Evolutionary conservation across 2,329 filamentous ascomycete genomes (phyloP).

Genomic region (Nemania serpens): DNA sequence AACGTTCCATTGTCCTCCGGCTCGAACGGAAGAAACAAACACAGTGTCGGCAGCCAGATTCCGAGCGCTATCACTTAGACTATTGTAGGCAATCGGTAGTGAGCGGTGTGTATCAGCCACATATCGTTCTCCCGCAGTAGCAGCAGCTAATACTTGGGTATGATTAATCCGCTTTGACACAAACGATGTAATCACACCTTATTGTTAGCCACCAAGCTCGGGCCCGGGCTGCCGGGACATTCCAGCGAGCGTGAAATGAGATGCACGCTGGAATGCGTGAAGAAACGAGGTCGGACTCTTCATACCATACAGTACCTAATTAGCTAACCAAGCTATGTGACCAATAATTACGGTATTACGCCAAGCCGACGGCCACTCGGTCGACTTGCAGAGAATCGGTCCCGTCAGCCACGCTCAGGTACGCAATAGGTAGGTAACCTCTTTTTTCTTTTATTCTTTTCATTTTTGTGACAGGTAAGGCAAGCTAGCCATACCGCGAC

Average conservation of each 20-base stretch:
- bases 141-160: slow-evolving; percentile 7
- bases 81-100: slow-evolving; percentile 4
- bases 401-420: not conserved
- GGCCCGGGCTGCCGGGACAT: slow-evolving; percentile 9
- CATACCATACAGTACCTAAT: not conserved
- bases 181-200: slow-evolving; percentile 12
- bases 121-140: slow-evolving; percentile 14
- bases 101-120: slow-evolving; percentile 27
- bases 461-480: slow-evolving; percentile 3
- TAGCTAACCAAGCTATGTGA: no score
- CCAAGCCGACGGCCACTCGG: no score
- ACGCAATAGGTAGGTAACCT: not conserved
- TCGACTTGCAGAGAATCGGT: not conserved
- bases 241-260: slow-evolving; percentile 15
- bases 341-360: no score
- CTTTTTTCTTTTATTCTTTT: no score
- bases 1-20: slow-evolving; percentile 14
- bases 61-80: slow-evolving; percentile 9
- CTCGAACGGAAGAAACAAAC: slow-evolving; percentile 19
- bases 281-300: not conserved
- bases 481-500: not conserved
- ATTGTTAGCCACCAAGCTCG: not conserved
- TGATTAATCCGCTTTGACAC: slow-evolving; percentile 4
- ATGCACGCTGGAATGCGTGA: not conserved
- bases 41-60: slow-evolving; percentile 15